A percentile compares a stretch with the other conserved stretches of the same genome.
Evolutionary conservation across 176 grass and related monocot species (phyloP).

Genomic region (bread wheat (Triticum aestivum)): DNA sequence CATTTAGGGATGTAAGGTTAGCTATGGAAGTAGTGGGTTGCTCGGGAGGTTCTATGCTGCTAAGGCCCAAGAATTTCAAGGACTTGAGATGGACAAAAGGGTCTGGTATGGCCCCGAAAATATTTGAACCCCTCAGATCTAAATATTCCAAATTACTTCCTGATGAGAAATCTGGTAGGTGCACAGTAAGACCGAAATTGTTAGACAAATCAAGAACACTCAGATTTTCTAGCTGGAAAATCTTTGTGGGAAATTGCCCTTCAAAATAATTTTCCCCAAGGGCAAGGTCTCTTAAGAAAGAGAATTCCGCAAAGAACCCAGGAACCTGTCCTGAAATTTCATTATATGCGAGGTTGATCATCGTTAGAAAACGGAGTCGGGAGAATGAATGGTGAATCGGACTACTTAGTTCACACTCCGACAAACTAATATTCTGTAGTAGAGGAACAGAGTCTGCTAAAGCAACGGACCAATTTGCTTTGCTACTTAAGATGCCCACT

Average conservation of each 20-base stretch:
- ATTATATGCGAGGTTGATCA: neutral
- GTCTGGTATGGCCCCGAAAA: neutral
- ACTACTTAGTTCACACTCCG: neutral
- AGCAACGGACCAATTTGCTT: constrained; percentile 15
- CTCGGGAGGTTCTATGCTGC: neutral
- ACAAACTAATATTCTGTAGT: constrained; percentile 20
- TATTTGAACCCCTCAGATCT: neutral
- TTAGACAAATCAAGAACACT: neutral
- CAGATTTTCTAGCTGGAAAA: constrained; percentile 29
- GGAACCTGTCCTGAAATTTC: neutral
- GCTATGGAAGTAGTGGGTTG: neutral
- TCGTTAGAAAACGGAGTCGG: neutral
- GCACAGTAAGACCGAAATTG: neutral
- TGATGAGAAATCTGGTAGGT: neutral
- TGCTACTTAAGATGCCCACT: neutral
- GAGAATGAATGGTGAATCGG: constrained; percentile 19
- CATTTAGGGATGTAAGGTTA: neutral
- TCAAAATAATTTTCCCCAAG: neutral
- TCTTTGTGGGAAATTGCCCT: constrained; percentile 20
- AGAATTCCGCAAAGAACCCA: neutral
- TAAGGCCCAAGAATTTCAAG: neutral
- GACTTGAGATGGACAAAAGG: neutral
- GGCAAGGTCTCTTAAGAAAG: neutral
- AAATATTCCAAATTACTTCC: neutral
- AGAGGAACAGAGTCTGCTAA: constrained; percentile 22